phyloP scores from a whole-genome alignment of 768 basidiomycete species.

The Hygrophoropsis aurantiaca region DNA sequence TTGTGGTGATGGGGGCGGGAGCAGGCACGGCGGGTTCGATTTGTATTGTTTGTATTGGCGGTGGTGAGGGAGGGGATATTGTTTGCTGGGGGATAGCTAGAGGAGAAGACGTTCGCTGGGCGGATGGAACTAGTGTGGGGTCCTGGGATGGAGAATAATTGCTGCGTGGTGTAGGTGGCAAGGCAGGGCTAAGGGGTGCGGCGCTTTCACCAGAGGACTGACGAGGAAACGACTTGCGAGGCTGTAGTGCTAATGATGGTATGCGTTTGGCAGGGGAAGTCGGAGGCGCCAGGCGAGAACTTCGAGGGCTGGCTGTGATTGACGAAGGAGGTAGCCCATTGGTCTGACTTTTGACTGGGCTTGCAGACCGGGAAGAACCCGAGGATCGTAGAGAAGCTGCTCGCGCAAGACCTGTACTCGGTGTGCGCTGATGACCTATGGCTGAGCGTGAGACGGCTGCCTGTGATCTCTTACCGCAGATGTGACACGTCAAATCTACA shows the following conservation, averaged over 20 bases:
- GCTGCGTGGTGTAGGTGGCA: slow-evolving; percentile 30
- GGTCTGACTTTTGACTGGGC: slow-evolving; percentile 53
- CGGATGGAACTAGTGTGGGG: slow-evolving; percentile 9
- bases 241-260: slow-evolving; percentile 44
- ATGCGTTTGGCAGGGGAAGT: slow-evolving; percentile 62
- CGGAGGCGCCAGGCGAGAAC: slow-evolving; percentile 30
- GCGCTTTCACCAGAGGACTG: slow-evolving; percentile 40
- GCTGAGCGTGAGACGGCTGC: slow-evolving; percentile 26
- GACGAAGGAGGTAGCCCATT: slow-evolving; percentile 29
- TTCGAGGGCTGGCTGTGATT: slow-evolving; percentile 22
- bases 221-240: slow-evolving; percentile 50
- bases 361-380: slow-evolving; percentile 60
- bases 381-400: slow-evolving; percentile 44
- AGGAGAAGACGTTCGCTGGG: slow-evolving; percentile 38
- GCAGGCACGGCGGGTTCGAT: slow-evolving; percentile 8
- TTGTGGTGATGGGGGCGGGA: slow-evolving; percentile 14
- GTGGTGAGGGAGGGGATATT: slow-evolving; percentile 27
- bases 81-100: slow-evolving; percentile 35
- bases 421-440: slow-evolving; percentile 59
- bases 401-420: slow-evolving; percentile 47
- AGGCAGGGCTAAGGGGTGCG: slow-evolving; percentile 27
- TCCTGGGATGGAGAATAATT: slow-evolving; percentile 29
- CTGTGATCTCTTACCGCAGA: slow-evolving; percentile 23
- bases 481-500: background rate
- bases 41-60: slow-evolving; percentile 14